phyloP scores from a whole-genome alignment of 768 basidiomycete genomes.

The Mycena sanguinolenta region DNA sequence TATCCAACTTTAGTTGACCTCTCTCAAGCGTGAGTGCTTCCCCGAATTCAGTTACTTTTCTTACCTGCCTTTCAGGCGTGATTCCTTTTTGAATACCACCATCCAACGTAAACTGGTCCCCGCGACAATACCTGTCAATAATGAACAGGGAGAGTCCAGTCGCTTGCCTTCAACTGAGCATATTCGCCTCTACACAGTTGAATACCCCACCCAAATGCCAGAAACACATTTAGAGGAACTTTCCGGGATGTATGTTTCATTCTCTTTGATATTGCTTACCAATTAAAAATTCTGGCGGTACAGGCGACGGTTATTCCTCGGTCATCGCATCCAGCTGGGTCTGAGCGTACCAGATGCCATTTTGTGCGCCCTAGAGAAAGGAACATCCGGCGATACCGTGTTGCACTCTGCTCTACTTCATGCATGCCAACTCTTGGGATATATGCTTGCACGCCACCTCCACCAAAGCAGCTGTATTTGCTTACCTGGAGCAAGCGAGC shows the following conservation, averaged over 20 bases:
- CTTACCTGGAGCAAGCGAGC: slow-evolving; percentile 9
- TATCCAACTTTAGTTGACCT: neutral
- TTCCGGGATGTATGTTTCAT: neutral
- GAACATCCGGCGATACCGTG: neutral
- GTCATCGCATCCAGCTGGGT: slow-evolving; percentile 25
- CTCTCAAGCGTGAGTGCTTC: neutral
- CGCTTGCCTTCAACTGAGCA: too few species aligned
- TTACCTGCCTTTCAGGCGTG: neutral
- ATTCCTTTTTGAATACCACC: slow-evolving; percentile 10
- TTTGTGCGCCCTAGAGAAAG: slow-evolving; percentile 4
- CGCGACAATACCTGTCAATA: neutral
- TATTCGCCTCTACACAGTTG: neutral
- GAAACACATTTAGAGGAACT: slow-evolving; percentile 15
- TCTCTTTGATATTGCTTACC: neutral
- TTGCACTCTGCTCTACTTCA: slow-evolving; percentile 22
- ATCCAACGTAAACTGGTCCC: neutral
- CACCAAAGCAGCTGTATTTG: neutral
- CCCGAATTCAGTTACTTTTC: neutral
- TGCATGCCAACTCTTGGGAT: slow-evolving; percentile 31
- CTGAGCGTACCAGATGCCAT: slow-evolving; percentile 13
- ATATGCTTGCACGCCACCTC: slow-evolving; percentile 27
- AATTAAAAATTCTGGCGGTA: neutral
- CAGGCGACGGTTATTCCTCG: slow-evolving; percentile 26
- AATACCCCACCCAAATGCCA: neutral
- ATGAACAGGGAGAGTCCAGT: neutral